Evolutionary conservation across 106 monocot genomes (phyloP).

Genomic region (Chionographis japonica): DNA sequence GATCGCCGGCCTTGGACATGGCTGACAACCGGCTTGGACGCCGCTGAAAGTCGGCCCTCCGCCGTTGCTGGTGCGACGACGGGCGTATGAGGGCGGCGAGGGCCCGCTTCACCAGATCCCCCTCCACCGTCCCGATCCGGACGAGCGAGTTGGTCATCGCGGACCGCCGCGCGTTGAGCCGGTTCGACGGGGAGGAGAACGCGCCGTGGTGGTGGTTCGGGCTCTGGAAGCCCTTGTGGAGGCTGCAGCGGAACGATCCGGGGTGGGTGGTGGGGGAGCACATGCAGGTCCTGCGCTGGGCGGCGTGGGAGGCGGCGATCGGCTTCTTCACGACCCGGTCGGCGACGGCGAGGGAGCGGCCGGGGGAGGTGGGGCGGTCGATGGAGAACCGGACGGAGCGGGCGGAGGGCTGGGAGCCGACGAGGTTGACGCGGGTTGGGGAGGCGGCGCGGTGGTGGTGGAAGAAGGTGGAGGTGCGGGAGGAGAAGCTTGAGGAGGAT

Average conservation of each 20-base stretch:
- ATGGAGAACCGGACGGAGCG: constrained; percentile 47
- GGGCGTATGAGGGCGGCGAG: constrained; percentile 81
- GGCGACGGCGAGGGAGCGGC: constrained; percentile 25
- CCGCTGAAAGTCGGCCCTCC: constrained; percentile 60
- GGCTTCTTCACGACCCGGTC: not conserved
- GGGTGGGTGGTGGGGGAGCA: constrained; percentile 93
- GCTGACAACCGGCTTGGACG: constrained; percentile 72
- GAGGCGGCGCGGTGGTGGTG: constrained; percentile 36
- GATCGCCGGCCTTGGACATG: constrained; percentile 60
- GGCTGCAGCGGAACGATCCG: constrained; percentile 82
- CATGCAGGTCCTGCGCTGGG: constrained; percentile 46
- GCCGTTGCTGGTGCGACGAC: constrained; percentile 68
- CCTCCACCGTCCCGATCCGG: constrained; percentile 83
- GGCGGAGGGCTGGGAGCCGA: constrained; percentile 15
- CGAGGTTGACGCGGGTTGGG: constrained; percentile 56
- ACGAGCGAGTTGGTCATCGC: constrained; percentile 93
- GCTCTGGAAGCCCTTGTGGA: constrained; percentile 43
- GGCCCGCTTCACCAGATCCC: constrained; percentile 70
- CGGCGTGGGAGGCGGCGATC: constrained; percentile 2
- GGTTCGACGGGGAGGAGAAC: constrained; percentile 36
- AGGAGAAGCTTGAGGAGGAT: constrained; percentile 8
- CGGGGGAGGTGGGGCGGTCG: constrained; percentile 37
- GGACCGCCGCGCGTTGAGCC: constrained; percentile 57
- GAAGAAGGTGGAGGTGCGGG: constrained; percentile 19
- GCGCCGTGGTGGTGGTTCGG: not conserved